Evolutionary conservation across 345 rosid genomes (phyloP).

Genomic region (Stellera chamaejasme): DNA sequence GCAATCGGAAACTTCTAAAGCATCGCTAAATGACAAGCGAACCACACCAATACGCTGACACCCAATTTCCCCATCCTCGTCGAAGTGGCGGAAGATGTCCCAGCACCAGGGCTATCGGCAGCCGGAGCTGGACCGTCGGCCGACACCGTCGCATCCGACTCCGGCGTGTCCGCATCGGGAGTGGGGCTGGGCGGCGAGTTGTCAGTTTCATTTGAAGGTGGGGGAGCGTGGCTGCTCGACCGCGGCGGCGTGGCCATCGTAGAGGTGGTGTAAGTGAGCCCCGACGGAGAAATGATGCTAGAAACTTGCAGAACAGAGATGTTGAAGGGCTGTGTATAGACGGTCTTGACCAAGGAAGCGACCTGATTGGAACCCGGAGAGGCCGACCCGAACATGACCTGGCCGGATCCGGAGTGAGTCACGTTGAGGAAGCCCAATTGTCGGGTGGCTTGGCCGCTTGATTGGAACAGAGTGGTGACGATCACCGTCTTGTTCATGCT

Average conservation of each 20-base stretch:
- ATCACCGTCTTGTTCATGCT: slow-evolving; percentile 10
- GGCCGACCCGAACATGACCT: slow-evolving; percentile 20
- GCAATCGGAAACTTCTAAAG: too few relatives aligned
- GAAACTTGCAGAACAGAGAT: slow-evolving; percentile 31
- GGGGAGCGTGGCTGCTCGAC: not conserved
- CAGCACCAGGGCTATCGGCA: too few relatives aligned
- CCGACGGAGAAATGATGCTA: slow-evolving; percentile 16
- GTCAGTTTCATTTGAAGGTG: not conserved
- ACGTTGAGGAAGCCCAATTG: slow-evolving; percentile 30
- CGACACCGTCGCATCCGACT: too few relatives aligned
- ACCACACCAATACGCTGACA: too few relatives aligned
- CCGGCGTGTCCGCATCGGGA: not conserved
- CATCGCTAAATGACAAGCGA: too few relatives aligned
- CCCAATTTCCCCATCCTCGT: too few relatives aligned
- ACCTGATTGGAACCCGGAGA: slow-evolving; percentile 10
- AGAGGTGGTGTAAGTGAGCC: not conserved
- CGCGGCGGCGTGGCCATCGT: not conserved
- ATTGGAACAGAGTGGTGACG: slow-evolving; percentile 27
- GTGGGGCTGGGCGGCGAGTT: not conserved
- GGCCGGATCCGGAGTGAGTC: slow-evolving; percentile 1
- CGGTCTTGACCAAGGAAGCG: slow-evolving; percentile 17
- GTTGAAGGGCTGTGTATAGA: slow-evolving; percentile 19
- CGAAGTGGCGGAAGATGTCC: too few relatives aligned
- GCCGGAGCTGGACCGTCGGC: too few relatives aligned
- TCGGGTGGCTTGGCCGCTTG: slow-evolving; percentile 21